Evolutionary conservation across 257 asterid genomes (phyloP).

Genomic region (Jasminum sambac): DNA sequence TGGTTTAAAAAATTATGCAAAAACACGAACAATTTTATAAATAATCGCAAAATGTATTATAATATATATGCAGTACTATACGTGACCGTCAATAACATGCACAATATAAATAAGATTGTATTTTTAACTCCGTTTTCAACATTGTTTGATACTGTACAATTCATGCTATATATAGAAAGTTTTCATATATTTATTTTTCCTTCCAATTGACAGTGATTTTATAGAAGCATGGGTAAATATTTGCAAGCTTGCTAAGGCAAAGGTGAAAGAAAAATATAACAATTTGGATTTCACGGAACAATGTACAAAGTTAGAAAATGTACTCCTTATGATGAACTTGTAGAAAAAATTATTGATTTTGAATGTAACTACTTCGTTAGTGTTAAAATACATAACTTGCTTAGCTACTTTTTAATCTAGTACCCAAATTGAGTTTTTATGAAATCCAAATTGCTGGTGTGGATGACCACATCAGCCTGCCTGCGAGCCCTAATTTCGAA

Average conservation of each 20-base stretch:
- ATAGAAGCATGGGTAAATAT: constrained; percentile 90
- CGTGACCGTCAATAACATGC: no score
- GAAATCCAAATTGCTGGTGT: no score
- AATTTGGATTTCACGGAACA: constrained; percentile 50
- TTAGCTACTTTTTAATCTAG: no score
- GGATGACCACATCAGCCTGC: no score
- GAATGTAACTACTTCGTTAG: not conserved
- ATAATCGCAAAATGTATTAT: no score
- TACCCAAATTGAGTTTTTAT: no score
- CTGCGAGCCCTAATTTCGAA: no score
- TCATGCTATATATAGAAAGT: not conserved
- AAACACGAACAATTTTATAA: no score
- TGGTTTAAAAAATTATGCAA: no score
- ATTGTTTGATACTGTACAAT: not conserved
- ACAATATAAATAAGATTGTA: no score
- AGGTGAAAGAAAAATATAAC: constrained; percentile 47
- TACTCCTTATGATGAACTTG: constrained; percentile 8
- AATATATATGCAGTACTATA: no score
- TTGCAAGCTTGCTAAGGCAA: constrained; percentile 66
- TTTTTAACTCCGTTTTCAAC: not conserved
- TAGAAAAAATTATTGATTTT: not conserved
- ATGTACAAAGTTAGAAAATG: constrained; percentile 72
- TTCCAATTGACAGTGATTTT: constrained; percentile 58
- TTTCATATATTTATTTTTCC: not conserved
- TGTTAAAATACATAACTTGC: not conserved